Conservation (phyloP, 192 early-diverging fungal genomes). For the Chytriomyces hyalinus region DNA sequence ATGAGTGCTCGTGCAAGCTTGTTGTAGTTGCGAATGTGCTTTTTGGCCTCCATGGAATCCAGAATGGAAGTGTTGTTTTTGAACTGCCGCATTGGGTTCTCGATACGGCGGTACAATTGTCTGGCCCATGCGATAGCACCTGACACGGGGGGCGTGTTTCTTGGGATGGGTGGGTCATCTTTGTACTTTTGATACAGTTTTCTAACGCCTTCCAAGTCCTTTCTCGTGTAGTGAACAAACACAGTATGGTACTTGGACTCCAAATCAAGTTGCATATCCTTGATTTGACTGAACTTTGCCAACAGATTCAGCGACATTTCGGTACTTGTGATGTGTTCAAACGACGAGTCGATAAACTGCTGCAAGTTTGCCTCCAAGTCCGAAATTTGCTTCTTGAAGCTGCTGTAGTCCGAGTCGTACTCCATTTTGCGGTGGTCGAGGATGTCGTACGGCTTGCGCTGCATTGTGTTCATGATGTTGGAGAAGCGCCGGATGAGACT, state of each 20-base stretch:
- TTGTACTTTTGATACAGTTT: slow-evolving; percentile 70
- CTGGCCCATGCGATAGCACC: slow-evolving; percentile 69
- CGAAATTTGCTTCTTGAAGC: slow-evolving; percentile 69
- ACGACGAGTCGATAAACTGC: slow-evolving; percentile 68
- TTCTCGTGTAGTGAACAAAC: slow-evolving; percentile 65
- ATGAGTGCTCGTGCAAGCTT: slow-evolving; percentile 67
- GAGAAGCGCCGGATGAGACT: slow-evolving; percentile 62
- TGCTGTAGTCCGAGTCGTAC: slow-evolving; percentile 68
- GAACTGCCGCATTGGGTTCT: slow-evolving; percentile 66
- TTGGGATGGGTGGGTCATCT: slow-evolving; percentile 62
- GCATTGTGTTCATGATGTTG: slow-evolving; percentile 67
- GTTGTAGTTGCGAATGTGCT: slow-evolving; percentile 73
- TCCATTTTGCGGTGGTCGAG: slow-evolving; percentile 73
- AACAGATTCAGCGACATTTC: slow-evolving; percentile 65
- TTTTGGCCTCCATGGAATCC: slow-evolving; percentile 63
- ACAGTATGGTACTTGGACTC: slow-evolving; percentile 71
- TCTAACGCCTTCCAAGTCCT: slow-evolving; percentile 65
- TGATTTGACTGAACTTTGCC: slow-evolving; percentile 65
- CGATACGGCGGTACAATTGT: slow-evolving; percentile 66
- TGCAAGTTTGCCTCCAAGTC: slow-evolving; percentile 65
- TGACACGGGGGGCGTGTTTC: slow-evolving; percentile 66
- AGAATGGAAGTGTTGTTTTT: slow-evolving; percentile 58
- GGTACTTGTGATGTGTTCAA: slow-evolving; percentile 66
- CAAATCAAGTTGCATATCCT: slow-evolving; percentile 69
- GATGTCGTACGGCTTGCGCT: slow-evolving; percentile 72